These are phyloP conservation scores for Trametes villosa DNA, from an alignment of 768 basidiomycete species.

Conservation along the genomic window DNA sequence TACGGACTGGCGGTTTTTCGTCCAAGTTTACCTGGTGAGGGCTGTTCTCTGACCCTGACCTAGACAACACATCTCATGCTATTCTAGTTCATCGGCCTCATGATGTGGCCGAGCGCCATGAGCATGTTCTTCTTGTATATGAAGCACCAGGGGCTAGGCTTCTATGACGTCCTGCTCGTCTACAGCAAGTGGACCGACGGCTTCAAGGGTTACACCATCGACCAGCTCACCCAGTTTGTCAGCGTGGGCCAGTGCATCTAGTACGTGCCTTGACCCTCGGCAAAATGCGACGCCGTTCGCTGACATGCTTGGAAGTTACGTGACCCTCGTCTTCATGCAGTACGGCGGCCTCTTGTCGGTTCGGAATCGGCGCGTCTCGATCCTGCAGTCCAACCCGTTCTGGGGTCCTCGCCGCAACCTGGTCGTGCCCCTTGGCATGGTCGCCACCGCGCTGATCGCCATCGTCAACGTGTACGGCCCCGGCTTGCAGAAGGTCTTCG, in stretches of 20 bases:
- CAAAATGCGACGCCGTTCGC: constrained; percentile 47
- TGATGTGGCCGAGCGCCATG: constrained; percentile 56
- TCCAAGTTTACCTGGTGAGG: constrained; percentile 63
- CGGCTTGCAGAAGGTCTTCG: constrained; percentile 48
- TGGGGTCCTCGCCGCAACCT: constrained; percentile 53
- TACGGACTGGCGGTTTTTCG: constrained; percentile 53
- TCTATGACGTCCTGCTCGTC: constrained; percentile 49
- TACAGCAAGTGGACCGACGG: constrained; percentile 49
- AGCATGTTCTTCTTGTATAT: constrained; percentile 39
- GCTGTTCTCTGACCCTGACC: not conserved
- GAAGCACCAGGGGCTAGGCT: constrained; percentile 48
- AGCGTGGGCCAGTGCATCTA: constrained; percentile 55
- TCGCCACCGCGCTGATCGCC: constrained; percentile 47
- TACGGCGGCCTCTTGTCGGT: constrained; percentile 63
- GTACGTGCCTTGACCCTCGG: constrained; percentile 33
- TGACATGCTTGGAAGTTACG: constrained; percentile 49
- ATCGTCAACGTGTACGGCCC: constrained; percentile 49
- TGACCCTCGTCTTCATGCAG: constrained; percentile 62
- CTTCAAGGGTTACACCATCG: constrained; percentile 44
- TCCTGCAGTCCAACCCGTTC: constrained; percentile 58
- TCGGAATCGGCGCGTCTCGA: constrained; percentile 55
- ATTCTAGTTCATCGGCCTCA: constrained; percentile 46
- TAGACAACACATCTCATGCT: not conserved
- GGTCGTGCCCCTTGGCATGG: constrained; percentile 42
- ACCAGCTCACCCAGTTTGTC: constrained; percentile 51